A percentile compares a stretch with the other conserved stretches of the same genome.
These are phyloP conservation scores for Candida vartiovaarae DNA, from an alignment of 805 yeast species.

Conservation along the genomic window DNA sequence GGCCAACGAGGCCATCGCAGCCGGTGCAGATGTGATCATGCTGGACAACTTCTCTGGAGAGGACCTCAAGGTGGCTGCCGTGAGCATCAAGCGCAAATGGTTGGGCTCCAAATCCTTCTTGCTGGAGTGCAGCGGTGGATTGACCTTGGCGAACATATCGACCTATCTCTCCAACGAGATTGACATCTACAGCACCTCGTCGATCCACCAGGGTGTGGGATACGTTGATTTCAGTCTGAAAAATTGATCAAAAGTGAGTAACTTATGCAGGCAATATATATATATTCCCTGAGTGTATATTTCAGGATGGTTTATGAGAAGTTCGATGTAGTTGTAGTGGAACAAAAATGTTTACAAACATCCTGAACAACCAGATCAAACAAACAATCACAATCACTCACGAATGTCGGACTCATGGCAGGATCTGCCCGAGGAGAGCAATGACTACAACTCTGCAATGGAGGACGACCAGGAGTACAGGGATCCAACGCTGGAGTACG, in stretches of 20 bases:
- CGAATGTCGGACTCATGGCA: constrained; percentile 27
- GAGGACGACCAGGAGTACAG: constrained; percentile 1
- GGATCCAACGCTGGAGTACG: constrained; percentile 11
- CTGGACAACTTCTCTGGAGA: constrained; percentile 77
- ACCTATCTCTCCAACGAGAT: constrained; percentile 67
- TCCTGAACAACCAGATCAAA: too few species aligned
- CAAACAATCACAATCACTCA: too few species aligned
- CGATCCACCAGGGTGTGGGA: constrained; percentile 87
- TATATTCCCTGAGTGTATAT: too few species aligned
- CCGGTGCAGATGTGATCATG: constrained; percentile 96
- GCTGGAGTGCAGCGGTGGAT: constrained; percentile 90
- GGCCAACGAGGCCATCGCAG: constrained; percentile 86
- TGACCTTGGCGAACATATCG: constrained; percentile 59
- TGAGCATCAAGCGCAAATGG: constrained; percentile 52
- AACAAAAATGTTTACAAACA: too few species aligned
- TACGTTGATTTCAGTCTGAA: constrained; percentile 82
- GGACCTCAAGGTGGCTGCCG: constrained; percentile 59
- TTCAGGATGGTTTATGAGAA: too few species aligned
- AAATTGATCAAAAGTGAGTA: constrained; percentile 38
- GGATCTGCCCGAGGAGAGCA: constrained; percentile 17
- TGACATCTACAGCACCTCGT: constrained; percentile 85
- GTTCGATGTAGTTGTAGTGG: too few species aligned
- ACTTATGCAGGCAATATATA: neutral
- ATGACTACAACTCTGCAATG: constrained; percentile 1
- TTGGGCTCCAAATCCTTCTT: constrained; percentile 42